phyloP scores from a whole-genome alignment of 176 grass and related monocot species.

The Melocanna baccifera region DNA sequence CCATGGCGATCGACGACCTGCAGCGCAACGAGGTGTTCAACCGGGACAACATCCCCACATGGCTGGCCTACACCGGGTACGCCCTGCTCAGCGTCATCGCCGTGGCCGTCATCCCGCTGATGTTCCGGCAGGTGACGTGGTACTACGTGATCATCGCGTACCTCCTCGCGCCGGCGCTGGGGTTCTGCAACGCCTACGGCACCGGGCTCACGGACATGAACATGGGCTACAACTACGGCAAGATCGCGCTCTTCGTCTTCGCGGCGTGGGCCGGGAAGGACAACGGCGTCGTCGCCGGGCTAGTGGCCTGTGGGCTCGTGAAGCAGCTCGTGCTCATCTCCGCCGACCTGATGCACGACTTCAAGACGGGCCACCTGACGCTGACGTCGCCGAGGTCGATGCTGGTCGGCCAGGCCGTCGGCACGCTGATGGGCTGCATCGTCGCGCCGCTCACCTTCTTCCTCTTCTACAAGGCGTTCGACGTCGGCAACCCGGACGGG shows the following conservation, averaged over 20 bases:
- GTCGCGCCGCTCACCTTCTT: constrained; percentile 86
- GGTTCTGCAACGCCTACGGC: constrained; percentile 97
- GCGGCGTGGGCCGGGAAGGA: constrained; percentile 82
- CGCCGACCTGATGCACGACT: constrained; percentile 95
- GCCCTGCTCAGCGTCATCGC: constrained; percentile 48
- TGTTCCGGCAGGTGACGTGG: constrained; percentile 87
- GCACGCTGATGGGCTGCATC: constrained; percentile 85
- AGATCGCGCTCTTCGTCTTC: constrained; percentile 81
- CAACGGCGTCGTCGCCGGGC: constrained; percentile 74
- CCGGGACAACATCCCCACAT: constrained; percentile 58
- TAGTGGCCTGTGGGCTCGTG: constrained; percentile 69
- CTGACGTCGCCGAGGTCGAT: constrained; percentile 94
- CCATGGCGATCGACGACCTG: constrained; percentile 48
- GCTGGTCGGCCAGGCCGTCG: constrained; percentile 68
- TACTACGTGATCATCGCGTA: constrained; percentile 89
- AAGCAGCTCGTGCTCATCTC: constrained; percentile 86
- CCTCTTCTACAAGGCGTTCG: constrained; percentile 95
- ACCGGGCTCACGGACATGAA: constrained; percentile 90
- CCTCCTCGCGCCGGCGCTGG: constrained; percentile 70
- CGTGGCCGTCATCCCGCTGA: constrained; percentile 58
- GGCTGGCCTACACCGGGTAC: constrained; percentile 69
- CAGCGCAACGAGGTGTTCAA: constrained; percentile 72
- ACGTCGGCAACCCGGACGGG: constrained; percentile 73
- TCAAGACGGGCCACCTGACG: constrained; percentile 90
- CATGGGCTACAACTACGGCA: constrained; percentile 98